Evolutionary conservation across 305 asterid genomes (phyloP).

Genomic region (Solanum hybrid): DNA sequence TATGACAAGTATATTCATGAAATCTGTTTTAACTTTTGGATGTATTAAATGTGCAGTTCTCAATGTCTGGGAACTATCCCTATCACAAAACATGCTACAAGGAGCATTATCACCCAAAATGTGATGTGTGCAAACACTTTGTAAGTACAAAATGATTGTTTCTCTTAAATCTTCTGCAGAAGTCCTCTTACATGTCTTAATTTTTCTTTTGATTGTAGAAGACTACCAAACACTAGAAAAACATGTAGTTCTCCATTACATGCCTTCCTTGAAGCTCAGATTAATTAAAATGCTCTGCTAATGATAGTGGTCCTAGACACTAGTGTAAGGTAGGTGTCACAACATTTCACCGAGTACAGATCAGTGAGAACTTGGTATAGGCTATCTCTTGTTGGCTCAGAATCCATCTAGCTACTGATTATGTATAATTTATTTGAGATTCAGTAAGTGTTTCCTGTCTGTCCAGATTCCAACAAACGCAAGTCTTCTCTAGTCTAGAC

Average conservation of each 20-base stretch:
- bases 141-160: slow-evolving; percentile 42
- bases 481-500: neutral
- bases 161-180: neutral
- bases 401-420: neutral
- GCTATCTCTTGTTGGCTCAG: neutral
- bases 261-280: neutral
- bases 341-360: neutral
- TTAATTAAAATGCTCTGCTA: neutral
- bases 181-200: neutral
- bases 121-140: slow-evolving; percentile 85
- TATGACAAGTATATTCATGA: neutral
- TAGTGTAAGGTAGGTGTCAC: neutral
- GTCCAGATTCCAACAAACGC: slow-evolving; percentile 84
- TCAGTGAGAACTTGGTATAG: neutral
- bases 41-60: slow-evolving; percentile 51
- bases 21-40: slow-evolving; percentile 6
- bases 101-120: slow-evolving; percentile 87
- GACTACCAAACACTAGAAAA: neutral
- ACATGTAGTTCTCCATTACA: neutral
- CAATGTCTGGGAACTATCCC: slow-evolving; percentile 69
- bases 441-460: slow-evolving; percentile 1
- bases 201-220: neutral
- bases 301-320: neutral
- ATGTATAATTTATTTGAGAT: neutral
- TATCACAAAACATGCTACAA: slow-evolving; percentile 87